Evolutionary conservation across 2,329 filamentous ascomycete genomes (phyloP).

Genomic region (Lasiodiplodia sp.): DNA sequence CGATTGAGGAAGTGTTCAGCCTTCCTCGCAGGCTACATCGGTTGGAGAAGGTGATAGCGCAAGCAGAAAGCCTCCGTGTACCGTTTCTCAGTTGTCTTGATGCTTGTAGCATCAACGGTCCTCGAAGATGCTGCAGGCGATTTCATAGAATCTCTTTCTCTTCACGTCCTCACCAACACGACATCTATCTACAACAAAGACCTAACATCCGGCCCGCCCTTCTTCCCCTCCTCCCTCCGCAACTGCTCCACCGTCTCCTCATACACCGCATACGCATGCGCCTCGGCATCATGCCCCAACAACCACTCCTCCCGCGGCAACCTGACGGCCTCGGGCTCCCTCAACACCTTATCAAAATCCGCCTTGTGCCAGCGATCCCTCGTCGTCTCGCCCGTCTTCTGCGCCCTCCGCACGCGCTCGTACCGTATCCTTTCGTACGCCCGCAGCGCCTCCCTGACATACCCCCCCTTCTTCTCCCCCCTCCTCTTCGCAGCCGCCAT

Average conservation of each 20-base stretch:
- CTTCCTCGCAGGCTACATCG: too few species aligned
- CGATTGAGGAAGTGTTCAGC: not conserved
- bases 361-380: constrained; percentile 39
- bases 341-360: constrained; percentile 35
- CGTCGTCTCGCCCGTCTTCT: constrained; percentile 39
- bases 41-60: too few species aligned
- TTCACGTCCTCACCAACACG: not conserved
- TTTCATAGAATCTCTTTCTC: not conserved
- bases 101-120: too few species aligned
- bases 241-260: constrained; percentile 35
- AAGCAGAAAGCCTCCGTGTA: too few species aligned
- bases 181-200: constrained; percentile 2
- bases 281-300: constrained; percentile 42
- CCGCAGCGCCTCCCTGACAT: constrained; percentile 35
- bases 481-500: constrained; percentile 32
- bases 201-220: constrained; percentile 3
- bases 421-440: constrained; percentile 38
- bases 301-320: constrained; percentile 42
- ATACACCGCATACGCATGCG: constrained; percentile 43
- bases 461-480: constrained; percentile 30
- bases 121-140: not conserved
- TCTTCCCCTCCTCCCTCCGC: constrained; percentile 17
- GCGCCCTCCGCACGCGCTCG: constrained; percentile 35
- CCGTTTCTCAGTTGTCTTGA: too few species aligned
- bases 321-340: constrained; percentile 38